Evolutionary conservation across 106 monocot species (phyloP).

Genomic region (Chionographis japonica): DNA sequence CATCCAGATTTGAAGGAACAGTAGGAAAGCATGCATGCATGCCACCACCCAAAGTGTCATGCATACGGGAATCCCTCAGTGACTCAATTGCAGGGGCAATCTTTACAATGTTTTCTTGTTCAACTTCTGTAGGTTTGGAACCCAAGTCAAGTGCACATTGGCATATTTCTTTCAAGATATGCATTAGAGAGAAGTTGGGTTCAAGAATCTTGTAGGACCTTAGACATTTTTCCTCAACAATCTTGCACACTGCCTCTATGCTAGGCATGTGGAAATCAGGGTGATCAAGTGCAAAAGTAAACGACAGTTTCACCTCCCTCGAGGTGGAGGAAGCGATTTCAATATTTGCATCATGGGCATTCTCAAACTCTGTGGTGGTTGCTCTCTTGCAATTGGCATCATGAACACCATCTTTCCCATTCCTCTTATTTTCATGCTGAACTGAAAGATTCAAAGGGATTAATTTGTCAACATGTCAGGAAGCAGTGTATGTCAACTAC

Average conservation of each 20-base stretch:
- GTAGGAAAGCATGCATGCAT: not conserved
- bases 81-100: conserved; percentile 30
- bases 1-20: not conserved
- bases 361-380: conserved; percentile 6
- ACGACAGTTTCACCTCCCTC: conserved; percentile 44
- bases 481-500: not conserved
- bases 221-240: conserved; percentile 44
- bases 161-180: conserved; percentile 46
- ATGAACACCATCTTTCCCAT: not conserved
- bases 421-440: not conserved
- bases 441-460: not conserved
- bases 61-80: conserved; percentile 15
- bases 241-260: conserved; percentile 29
- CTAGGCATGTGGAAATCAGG: conserved; percentile 25
- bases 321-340: conserved; percentile 45
- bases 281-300: conserved; percentile 10
- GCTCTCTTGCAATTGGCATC: conserved; percentile 3
- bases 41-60: not conserved
- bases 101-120: conserved; percentile 13
- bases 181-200: conserved; percentile 38
- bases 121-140: conserved; percentile 12
- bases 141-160: conserved; percentile 30
- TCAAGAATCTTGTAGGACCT: conserved; percentile 38
- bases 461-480: not conserved
- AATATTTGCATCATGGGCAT: conserved; percentile 15